These are phyloP conservation scores for Globisporangium nodosum DNA, from an alignment of 352 stramenopile species.

Conservation along the genomic window DNA sequence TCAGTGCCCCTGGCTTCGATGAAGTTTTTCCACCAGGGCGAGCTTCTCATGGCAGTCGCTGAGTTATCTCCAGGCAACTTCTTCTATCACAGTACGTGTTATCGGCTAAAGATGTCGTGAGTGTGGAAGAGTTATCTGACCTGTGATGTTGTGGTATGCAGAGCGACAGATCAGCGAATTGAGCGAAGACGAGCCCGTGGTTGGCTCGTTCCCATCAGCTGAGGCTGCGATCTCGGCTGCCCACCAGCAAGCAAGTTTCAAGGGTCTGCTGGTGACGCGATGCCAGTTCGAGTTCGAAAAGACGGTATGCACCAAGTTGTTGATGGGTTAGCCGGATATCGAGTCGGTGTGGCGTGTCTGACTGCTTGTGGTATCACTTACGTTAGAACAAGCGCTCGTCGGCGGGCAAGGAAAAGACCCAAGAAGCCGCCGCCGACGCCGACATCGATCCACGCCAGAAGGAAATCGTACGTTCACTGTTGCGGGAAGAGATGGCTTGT, in stretches of 20 bases:
- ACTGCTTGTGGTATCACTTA: background rate
- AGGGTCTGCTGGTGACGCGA: constrained; percentile 62
- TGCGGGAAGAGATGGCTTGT: background rate
- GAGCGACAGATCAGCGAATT: constrained; percentile 48
- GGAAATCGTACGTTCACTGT: constrained; percentile 36
- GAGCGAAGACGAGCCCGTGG: constrained; percentile 52
- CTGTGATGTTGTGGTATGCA: constrained; percentile 9
- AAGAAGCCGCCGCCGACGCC: constrained; percentile 30
- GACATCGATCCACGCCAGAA: constrained; percentile 35
- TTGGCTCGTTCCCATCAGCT: constrained; percentile 53
- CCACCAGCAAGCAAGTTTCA: constrained; percentile 55
- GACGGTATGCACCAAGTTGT: constrained; percentile 21
- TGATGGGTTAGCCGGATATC: background rate
- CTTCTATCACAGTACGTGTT: constrained; percentile 49
- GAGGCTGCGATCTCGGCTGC: constrained; percentile 44
- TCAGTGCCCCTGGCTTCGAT: constrained; percentile 24
- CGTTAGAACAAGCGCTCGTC: constrained; percentile 43
- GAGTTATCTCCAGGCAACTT: constrained; percentile 39
- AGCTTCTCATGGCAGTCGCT: constrained; percentile 38
- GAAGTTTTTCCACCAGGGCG: constrained; percentile 29
- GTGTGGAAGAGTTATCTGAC: background rate
- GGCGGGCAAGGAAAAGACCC: constrained; percentile 24
- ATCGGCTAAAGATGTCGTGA: background rate
- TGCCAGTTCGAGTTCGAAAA: constrained; percentile 85
- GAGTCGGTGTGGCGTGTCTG: too few species aligned